phyloP scores from a whole-genome alignment of 2,329 filamentous ascomycete species.

The Penicillium sp. region DNA sequence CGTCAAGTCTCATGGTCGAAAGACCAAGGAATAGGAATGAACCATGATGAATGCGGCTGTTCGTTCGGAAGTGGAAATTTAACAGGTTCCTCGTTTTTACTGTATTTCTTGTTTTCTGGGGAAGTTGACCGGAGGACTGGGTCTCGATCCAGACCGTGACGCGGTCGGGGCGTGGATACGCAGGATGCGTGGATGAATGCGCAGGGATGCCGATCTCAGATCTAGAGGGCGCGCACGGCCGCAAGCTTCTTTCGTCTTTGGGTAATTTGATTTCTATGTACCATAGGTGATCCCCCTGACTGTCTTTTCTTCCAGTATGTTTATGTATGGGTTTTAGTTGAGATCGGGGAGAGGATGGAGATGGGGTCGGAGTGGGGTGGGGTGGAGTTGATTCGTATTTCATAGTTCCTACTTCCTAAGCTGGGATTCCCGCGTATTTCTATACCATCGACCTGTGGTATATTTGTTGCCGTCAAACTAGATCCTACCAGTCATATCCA shows the following conservation, averaged over 20 bases:
- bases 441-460: no score
- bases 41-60: not conserved
- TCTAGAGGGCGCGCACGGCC: conserved; percentile 9
- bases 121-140: not conserved
- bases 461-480: no score
- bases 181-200: not conserved
- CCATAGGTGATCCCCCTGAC: not conserved
- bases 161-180: not conserved
- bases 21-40: not conserved
- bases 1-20: conserved; percentile 7
- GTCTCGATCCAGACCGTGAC: not conserved
- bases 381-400: not conserved
- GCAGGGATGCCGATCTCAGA: conserved; percentile 5
- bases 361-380: no score
- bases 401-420: not conserved
- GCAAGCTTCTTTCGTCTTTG: conserved; percentile 9
- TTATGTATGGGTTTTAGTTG: not conserved
- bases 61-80: not conserved
- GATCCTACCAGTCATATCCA: no score
- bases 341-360: no score
- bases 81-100: not conserved
- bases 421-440: no score
- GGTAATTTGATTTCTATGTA: not conserved
- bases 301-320: not conserved
- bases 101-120: not conserved